Evolutionary conservation across 164 flowering plant species (phyloP).

Genomic region (Nymphaea colorata): DNA sequence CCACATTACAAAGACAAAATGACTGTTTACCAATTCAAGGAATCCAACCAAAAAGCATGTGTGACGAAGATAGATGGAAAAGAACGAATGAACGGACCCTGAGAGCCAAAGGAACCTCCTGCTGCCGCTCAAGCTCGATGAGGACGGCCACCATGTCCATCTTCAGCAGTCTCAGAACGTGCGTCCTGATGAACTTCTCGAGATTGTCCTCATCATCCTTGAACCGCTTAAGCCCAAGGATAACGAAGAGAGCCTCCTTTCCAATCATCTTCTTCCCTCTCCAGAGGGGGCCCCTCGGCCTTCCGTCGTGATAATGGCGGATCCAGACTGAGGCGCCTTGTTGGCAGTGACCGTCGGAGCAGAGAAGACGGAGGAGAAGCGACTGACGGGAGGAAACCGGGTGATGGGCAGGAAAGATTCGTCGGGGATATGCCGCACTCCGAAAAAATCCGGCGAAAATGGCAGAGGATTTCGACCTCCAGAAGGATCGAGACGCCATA

Average conservation of each 20-base stretch:
- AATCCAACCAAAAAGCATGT: background rate
- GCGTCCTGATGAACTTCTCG: constrained; percentile 53
- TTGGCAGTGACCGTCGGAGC: background rate
- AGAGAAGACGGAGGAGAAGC: background rate
- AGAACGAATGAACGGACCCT: constrained; percentile 28
- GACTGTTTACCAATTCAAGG: too few relatives aligned
- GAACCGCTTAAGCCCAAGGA: constrained; percentile 61
- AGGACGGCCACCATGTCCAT: constrained; percentile 79
- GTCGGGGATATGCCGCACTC: background rate
- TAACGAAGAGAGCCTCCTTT: constrained; percentile 77
- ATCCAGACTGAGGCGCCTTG: background rate
- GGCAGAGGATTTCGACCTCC: background rate
- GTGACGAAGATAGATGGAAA: background rate
- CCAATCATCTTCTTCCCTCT: constrained; percentile 79
- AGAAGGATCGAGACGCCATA: background rate
- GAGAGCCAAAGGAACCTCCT: constrained; percentile 51
- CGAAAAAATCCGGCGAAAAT: background rate
- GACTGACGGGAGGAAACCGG: background rate
- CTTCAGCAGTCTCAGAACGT: constrained; percentile 68
- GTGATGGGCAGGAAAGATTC: background rate
- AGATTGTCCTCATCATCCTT: constrained; percentile 70
- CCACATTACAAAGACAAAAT: too few relatives aligned
- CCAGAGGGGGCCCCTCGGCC: constrained; percentile 93
- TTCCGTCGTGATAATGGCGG: constrained; percentile 55
- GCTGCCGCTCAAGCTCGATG: constrained; percentile 74